Conservation (phyloP, 176 grass and related monocot genomes). For the Phyllostachys edulis region DNA sequence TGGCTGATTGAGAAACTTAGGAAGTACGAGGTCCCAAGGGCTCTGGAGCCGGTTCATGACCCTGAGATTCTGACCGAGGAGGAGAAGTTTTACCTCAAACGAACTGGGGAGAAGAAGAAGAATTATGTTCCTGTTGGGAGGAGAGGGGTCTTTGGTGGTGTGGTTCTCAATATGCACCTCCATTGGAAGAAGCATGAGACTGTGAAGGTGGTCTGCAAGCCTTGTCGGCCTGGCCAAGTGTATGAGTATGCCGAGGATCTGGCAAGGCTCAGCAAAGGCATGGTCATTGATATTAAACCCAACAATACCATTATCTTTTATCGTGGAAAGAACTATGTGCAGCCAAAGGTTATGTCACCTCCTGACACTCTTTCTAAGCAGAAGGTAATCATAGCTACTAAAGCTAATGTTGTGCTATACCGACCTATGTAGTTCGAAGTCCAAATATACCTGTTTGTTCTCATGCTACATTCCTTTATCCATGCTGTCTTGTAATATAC, state of each 20-base stretch:
- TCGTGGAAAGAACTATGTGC: slow-evolving; percentile 72
- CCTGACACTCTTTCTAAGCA: slow-evolving; percentile 70
- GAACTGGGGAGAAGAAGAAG: slow-evolving; percentile 73
- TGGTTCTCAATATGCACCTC: slow-evolving; percentile 86
- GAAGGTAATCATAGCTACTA: slow-evolving; percentile 52
- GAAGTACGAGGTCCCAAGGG: slow-evolving; percentile 57
- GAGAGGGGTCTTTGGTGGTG: slow-evolving; percentile 78
- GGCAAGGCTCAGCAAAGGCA: slow-evolving; percentile 61
- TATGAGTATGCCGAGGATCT: slow-evolving; percentile 65
- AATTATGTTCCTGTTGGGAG: slow-evolving; percentile 70
- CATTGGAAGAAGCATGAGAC: slow-evolving; percentile 90
- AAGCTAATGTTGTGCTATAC: not conserved
- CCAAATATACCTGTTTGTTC: not conserved
- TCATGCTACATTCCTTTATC: not conserved
- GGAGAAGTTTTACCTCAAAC: slow-evolving; percentile 66
- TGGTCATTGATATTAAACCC: slow-evolving; percentile 59
- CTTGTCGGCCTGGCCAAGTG: slow-evolving; percentile 65
- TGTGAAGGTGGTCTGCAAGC: slow-evolving; percentile 64
- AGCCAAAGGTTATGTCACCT: slow-evolving; percentile 72
- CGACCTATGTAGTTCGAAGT: not conserved
- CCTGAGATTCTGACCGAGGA: slow-evolving; percentile 76
- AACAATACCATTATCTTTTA: slow-evolving; percentile 77
- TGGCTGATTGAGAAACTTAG: slow-evolving; percentile 84
- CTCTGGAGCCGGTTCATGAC: slow-evolving; percentile 47
- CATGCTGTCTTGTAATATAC: not conserved